Conservation (phyloP, 1,284 basidiomycete genomes). For the Leucoagaricus sp. region DNA sequence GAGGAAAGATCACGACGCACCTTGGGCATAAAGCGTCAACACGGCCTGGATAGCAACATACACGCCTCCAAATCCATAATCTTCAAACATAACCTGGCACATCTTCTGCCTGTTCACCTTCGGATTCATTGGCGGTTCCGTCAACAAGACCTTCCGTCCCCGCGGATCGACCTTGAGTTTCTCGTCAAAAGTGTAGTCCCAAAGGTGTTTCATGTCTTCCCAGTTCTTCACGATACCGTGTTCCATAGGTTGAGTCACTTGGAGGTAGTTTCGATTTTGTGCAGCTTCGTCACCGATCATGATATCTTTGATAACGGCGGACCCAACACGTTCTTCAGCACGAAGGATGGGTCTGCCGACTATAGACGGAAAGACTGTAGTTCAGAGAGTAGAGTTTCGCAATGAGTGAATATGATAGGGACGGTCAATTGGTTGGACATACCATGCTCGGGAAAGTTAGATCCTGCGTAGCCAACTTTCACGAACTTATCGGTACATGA, state of each 20-base stretch:
- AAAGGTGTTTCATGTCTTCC: slow-evolving; percentile 98
- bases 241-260: slow-evolving; percentile 98
- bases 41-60: slow-evolving; percentile 99
- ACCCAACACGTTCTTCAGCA: slow-evolving; percentile 91
- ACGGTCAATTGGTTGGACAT: slow-evolving; percentile 24
- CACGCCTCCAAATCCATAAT: slow-evolving; percentile 95
- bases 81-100: slow-evolving; percentile 99
- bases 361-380: slow-evolving; percentile 92
- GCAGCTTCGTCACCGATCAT: slow-evolving; percentile 98
- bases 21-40: slow-evolving; percentile 96
- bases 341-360: slow-evolving; percentile 96
- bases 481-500: slow-evolving; percentile 68
- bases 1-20: slow-evolving; percentile 46
- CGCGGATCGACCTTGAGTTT: slow-evolving; percentile 89
- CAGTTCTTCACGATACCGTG: slow-evolving; percentile 99
- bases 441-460: slow-evolving; percentile 99
- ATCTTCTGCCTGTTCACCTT: slow-evolving; percentile 91
- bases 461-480: slow-evolving; percentile 97
- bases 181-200: slow-evolving; percentile 98
- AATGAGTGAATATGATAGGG: slow-evolving; percentile 8
- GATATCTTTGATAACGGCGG: slow-evolving; percentile 89
- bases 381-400: neutral
- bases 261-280: slow-evolving; percentile 91
- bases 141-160: slow-evolving; percentile 91
- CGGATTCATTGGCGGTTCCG: slow-evolving; percentile 99